phyloP scores from a whole-genome alignment of 75 land plant species.

The Gnetum montanum region DNA sequence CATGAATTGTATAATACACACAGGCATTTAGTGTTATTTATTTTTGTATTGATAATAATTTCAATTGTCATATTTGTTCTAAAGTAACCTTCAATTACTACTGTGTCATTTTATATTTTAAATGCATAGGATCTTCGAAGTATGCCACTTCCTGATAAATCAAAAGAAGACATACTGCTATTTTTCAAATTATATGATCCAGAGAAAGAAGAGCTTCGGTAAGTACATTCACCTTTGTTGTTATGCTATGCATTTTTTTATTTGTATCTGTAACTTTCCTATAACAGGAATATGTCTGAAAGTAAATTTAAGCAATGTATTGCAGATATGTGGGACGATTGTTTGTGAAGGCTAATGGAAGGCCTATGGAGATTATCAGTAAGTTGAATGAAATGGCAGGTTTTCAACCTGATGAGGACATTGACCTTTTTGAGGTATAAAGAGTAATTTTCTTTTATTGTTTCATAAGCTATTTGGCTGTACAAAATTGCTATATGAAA shows the following conservation, averaged over 20 bases:
- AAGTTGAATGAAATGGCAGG: constrained; percentile 16
- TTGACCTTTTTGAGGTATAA: constrained; percentile 20
- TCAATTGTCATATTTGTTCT: too few species aligned
- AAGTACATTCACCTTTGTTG: constrained; percentile 4
- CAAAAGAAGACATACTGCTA: constrained; percentile 80
- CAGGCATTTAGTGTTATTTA: too few species aligned
- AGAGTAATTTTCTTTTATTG: too few species aligned
- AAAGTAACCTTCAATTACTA: too few species aligned
- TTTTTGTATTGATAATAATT: not conserved
- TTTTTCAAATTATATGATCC: constrained; percentile 94
- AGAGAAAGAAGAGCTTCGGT: constrained; percentile 87
- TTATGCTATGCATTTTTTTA: not conserved
- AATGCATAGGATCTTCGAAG: constrained; percentile 43
- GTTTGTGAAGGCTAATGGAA: constrained; percentile 11
- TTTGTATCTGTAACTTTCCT: too few species aligned
- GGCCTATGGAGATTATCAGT: constrained; percentile 3
- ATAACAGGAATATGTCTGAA: too few species aligned
- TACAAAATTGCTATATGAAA: not conserved
- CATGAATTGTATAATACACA: too few species aligned
- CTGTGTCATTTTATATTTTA: not conserved
- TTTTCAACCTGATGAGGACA: constrained; percentile 9
- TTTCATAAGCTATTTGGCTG: too few species aligned
- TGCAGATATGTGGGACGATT: constrained; percentile 10
- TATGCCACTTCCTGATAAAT: constrained; percentile 60
- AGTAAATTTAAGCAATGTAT: too few species aligned